Percentiles rank a stretch among this genome's conserved stretches.
phyloP scores from a whole-genome alignment of 2,329 filamentous ascomycete genomes.

The Penicillium fuscoglaucum region DNA sequence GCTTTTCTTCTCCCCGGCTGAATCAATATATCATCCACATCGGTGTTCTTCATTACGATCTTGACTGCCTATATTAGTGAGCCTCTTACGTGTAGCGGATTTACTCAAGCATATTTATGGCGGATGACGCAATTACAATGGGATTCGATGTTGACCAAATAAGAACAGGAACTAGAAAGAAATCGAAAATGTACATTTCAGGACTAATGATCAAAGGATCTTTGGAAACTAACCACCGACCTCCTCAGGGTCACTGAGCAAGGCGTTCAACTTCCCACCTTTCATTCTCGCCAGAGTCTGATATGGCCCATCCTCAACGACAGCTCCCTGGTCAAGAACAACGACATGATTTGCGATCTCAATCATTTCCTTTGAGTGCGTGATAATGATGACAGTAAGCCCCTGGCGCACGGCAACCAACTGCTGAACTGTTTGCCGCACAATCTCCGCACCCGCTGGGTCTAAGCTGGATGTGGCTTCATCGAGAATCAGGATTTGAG shows the following conservation, averaged over 20 bases:
- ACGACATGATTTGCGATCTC: conserved; percentile 70
- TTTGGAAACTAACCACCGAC: neutral
- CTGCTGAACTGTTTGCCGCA: conserved; percentile 62
- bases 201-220: neutral
- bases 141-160: neutral
- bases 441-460: conserved; percentile 61
- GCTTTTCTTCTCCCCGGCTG: neutral
- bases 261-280: conserved; percentile 50
- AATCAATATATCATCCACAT: neutral
- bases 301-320: conserved; percentile 70
- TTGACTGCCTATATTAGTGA: neutral
- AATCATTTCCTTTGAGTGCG: conserved; percentile 87
- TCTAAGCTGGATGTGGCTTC: conserved; percentile 86
- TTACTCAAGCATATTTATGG: neutral
- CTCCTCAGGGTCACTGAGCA: conserved; percentile 28
- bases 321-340: conserved; percentile 66
- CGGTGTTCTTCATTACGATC: neutral
- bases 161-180: neutral
- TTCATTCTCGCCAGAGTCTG: conserved; percentile 53
- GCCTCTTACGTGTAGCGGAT: neutral
- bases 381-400: conserved; percentile 76
- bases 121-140: neutral
- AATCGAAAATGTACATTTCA: neutral
- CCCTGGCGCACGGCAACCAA: conserved; percentile 49
- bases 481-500: conserved; percentile 75